Evolutionary conservation across 352 stramenopile genomes (phyloP).

Genomic region (Nothophytophthora sp.): DNA sequence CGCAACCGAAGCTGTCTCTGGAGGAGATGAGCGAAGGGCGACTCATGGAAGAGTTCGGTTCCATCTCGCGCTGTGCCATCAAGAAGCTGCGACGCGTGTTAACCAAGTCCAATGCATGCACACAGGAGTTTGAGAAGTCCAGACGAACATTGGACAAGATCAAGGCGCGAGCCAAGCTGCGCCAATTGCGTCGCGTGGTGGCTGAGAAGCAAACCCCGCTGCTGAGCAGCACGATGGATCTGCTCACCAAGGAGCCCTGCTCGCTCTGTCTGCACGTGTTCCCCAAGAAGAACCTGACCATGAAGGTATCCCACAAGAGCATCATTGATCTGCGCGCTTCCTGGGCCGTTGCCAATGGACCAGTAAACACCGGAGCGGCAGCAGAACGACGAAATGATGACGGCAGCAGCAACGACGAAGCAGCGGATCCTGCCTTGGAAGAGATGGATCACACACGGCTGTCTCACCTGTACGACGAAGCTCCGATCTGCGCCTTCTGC

Average conservation of each 20-base stretch:
- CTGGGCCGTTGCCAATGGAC: constrained; percentile 23
- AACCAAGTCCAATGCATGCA: constrained; percentile 55
- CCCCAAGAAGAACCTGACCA: constrained; percentile 54
- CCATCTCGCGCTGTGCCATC: constrained; percentile 47
- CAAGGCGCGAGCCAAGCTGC: constrained; percentile 37
- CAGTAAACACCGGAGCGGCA: background rate
- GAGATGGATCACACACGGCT: constrained; percentile 31
- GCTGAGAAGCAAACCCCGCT: constrained; percentile 46
- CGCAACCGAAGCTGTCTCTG: constrained; percentile 21
- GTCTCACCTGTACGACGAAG: constrained; percentile 62
- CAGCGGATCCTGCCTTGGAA: constrained; percentile 4
- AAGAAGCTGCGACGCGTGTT: constrained; percentile 64
- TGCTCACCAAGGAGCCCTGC: constrained; percentile 54
- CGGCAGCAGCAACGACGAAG: constrained; percentile 6
- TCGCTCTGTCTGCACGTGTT: constrained; percentile 59
- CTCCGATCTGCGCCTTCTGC: constrained; percentile 57
- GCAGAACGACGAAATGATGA: background rate
- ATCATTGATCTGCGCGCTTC: constrained; percentile 54
- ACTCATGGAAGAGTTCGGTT: constrained; percentile 47
- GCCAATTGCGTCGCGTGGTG: constrained; percentile 33
- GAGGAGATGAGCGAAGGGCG: constrained; percentile 66
- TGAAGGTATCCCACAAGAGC: constrained; percentile 65
- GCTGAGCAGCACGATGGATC: constrained; percentile 50
- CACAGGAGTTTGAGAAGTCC: constrained; percentile 58
- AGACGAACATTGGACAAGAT: constrained; percentile 57